Conservation (phyloP, 345 rosid species). For the Populus ilicifolia region DNA sequence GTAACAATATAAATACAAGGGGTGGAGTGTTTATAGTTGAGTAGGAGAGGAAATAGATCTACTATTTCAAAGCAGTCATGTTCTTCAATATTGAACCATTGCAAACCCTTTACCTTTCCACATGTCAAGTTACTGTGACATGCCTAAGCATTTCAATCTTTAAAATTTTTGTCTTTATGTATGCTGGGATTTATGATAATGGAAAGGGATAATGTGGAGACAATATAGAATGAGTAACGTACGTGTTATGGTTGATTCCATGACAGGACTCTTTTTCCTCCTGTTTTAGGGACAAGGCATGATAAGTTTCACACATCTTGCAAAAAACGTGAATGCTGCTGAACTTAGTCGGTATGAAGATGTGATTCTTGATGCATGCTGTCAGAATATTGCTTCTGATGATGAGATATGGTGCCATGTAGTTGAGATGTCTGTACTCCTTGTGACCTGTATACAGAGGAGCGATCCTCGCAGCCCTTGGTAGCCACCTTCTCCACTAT, state of each 20-base stretch:
- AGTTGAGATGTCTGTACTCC: slow-evolving; percentile 77
- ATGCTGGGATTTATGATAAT: not conserved
- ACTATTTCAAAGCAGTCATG: not conserved
- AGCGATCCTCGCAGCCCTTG: slow-evolving; percentile 74
- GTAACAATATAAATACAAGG: too few relatives aligned
- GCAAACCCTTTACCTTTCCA: not conserved
- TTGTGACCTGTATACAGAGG: slow-evolving; percentile 46
- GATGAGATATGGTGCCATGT: slow-evolving; percentile 78
- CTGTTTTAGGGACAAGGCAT: slow-evolving; percentile 80
- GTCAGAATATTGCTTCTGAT: slow-evolving; percentile 69
- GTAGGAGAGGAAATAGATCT: not conserved
- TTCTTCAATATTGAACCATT: not conserved
- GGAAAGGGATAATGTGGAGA: not conserved
- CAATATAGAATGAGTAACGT: not conserved
- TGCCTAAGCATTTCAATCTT: not conserved
- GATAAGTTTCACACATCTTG: slow-evolving; percentile 63
- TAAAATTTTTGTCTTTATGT: not conserved
- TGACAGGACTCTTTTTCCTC: slow-evolving; percentile 7
- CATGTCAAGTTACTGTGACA: not conserved
- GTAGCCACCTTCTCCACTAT: slow-evolving; percentile 31
- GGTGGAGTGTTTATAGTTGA: too few relatives aligned
- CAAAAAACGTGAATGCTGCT: slow-evolving; percentile 49
- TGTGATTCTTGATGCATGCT: slow-evolving; percentile 86
- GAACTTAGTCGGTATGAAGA: slow-evolving; percentile 60
- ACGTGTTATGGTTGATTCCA: not conserved